Base-by-base conservation (phyloP, 495 filamentous ascomycete genomes). In the Tuber indicum region DNA sequence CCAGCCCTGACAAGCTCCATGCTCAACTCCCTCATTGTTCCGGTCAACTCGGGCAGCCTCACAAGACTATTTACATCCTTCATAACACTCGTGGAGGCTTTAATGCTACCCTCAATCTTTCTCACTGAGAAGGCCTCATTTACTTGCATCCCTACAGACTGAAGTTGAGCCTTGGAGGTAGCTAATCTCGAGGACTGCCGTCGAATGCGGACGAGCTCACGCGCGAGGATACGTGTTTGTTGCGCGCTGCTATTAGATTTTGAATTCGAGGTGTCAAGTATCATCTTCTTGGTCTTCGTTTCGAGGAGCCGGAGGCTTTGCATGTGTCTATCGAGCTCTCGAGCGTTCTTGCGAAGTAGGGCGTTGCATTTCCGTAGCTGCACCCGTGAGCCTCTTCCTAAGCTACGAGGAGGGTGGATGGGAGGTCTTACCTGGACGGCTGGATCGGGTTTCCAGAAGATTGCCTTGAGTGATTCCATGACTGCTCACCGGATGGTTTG, bases 71-170 rank as follows among this genome's bases (percentile, higher is more conserved):
- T 99, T 71, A 99, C 94, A 84, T 98, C 94, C 84, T 93, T 94
- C 96, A 99, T 98, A 78, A 99, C 94, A 26, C 92, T 92, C 19
- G 95, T 95, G 75, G 89, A 91, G 72, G 92, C 92, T 74, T 90
- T 87, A 79, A 99, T 93, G 84, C 90, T 93, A 66, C 96, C 96
- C 87, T 98, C 95, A 80, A 98, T 98, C 87, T 97, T 97, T 78
- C 94, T 91, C 82, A 97, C 91, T 8, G 93, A 92, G 83, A 98
- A 99, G 3, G 96, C 95, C 85, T 98, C 95, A 82, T 92, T 93
- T 78, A 99, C 96, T 85, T 98, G 96, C 96, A 98, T 97, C 81
- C 94, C 91, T 75, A 99, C 96, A 83, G 91, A 94, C 85, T 92
- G 91, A 26, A 99, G 89, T 86, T 98, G 96, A 9, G 96, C 96